These are phyloP conservation scores for Apiospora malaysiana DNA, from an alignment of 2,329 filamentous ascomycete genomes.

Conservation along the genomic window DNA sequence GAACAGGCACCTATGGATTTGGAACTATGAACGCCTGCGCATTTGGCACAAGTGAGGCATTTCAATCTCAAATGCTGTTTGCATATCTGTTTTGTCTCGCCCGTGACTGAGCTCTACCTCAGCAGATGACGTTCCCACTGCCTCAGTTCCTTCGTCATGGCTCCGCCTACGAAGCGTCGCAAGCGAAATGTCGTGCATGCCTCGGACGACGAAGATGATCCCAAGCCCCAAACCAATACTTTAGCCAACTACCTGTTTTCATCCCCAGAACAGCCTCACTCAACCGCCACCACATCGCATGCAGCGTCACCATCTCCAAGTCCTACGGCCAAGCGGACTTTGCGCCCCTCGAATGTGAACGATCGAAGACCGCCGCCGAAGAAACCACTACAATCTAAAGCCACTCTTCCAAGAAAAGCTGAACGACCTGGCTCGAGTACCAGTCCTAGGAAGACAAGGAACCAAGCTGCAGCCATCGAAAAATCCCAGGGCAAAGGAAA, in stretches of 20 bases:
- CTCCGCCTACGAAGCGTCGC: constrained; percentile 63
- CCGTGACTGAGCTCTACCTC: not conserved
- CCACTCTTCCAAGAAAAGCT: constrained; percentile 31
- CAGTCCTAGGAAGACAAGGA: constrained; percentile 52
- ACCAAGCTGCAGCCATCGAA: constrained; percentile 31
- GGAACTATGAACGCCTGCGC: not conserved
- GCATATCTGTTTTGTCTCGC: not conserved
- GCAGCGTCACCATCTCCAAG: constrained; percentile 32
- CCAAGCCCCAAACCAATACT: constrained; percentile 48
- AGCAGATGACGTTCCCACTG: constrained; percentile 34
- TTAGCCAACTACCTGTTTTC: constrained; percentile 60
- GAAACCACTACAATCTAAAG: constrained; percentile 20
- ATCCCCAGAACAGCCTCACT: constrained; percentile 47
- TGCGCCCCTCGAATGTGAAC: constrained; percentile 29
- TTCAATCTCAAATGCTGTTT: not conserved
- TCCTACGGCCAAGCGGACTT: constrained; percentile 33
- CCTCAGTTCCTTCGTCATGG: constrained; percentile 48
- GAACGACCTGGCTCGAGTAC: constrained; percentile 46
- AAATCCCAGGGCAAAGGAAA: constrained; percentile 57
- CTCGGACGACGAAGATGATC: constrained; percentile 55
- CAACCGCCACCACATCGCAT: constrained; percentile 31
- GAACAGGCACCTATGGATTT: not conserved
- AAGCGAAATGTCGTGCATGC: constrained; percentile 60
- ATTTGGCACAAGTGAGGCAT: not conserved
- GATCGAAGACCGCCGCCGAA: constrained; percentile 32